Percentiles rank a stretch among this genome's conserved stretches.
Evolutionary conservation across 2,329 filamentous ascomycete species (phyloP).

Genomic region (Ophiostoma triangulosporum): DNA sequence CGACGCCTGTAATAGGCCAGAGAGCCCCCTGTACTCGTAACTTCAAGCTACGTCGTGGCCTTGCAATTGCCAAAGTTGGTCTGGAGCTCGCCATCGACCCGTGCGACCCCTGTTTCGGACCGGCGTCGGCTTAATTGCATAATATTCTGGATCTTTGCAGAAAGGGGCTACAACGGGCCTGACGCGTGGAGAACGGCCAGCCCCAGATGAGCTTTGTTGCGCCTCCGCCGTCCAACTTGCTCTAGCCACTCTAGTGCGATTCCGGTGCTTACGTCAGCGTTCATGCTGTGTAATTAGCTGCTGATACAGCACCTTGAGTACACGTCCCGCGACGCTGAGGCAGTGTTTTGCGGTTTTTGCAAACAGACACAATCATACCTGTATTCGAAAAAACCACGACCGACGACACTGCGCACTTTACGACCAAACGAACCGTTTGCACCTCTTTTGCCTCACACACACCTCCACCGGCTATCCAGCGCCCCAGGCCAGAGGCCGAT

Average conservation of each 20-base stretch:
- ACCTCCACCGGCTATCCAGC: neutral
- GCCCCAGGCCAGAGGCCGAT: neutral
- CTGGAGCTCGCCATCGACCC: neutral
- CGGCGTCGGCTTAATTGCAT: neutral
- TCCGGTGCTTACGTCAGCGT: slow-evolving; percentile 1
- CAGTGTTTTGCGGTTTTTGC: neutral
- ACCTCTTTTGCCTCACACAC: neutral
- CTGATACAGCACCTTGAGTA: slow-evolving; percentile 11
- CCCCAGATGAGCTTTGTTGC: neutral
- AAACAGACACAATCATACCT: neutral
- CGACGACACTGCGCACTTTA: neutral
- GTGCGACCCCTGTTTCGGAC: neutral
- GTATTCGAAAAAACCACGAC: neutral
- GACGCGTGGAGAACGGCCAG: neutral
- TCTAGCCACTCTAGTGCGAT: neutral
- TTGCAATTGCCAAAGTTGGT: too few species aligned
- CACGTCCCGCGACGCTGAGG: slow-evolving; percentile 1
- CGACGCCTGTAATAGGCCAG: neutral
- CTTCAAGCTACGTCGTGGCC: neutral
- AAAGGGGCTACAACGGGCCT: neutral
- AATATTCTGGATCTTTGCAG: neutral
- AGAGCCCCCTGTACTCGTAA: neutral
- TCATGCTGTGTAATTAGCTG: neutral
- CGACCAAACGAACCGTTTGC: neutral
- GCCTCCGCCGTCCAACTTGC: neutral